Percentiles rank a stretch among this genome's conserved stretches.
These are phyloP conservation scores for Globomyces pollinis-pini DNA, from an alignment of 192 early-diverging fungal genomes.

Conservation along the genomic window DNA sequence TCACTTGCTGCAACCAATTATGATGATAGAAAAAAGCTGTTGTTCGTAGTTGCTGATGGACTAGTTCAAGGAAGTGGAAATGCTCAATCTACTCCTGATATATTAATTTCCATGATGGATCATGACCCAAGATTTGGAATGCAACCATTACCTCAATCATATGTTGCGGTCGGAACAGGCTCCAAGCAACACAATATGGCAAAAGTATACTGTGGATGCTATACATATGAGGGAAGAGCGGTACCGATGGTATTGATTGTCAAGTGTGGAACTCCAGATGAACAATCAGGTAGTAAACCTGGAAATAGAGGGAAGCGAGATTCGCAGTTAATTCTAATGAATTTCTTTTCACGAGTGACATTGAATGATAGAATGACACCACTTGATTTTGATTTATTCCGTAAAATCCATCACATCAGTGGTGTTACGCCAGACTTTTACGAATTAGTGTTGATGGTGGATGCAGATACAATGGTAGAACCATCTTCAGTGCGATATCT, in stretches of 20 bases:
- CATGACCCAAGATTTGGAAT: slow-evolving; percentile 15
- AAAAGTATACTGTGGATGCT: slow-evolving; percentile 43
- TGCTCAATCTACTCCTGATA: slow-evolving; percentile 72
- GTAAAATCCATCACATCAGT: slow-evolving; percentile 70
- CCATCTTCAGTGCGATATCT: slow-evolving; percentile 27
- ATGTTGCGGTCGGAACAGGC: slow-evolving; percentile 84
- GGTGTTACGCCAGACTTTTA: slow-evolving; percentile 74
- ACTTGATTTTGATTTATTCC: slow-evolving; percentile 82
- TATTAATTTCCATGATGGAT: slow-evolving; percentile 65
- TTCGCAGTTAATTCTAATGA: slow-evolving; percentile 93
- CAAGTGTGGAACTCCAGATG: slow-evolving; percentile 41
- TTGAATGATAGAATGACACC: slow-evolving; percentile 84
- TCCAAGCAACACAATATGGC: slow-evolving; percentile 86
- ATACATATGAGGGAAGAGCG: slow-evolving; percentile 17
- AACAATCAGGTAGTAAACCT: slow-evolving; percentile 30
- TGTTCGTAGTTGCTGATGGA: slow-evolving; percentile 80
- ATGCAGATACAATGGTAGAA: slow-evolving; percentile 74
- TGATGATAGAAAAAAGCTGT: slow-evolving; percentile 68
- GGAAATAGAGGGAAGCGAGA: slow-evolving; percentile 87
- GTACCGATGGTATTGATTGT: slow-evolving; percentile 37
- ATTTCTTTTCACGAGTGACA: slow-evolving; percentile 78
- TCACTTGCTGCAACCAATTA: slow-evolving; percentile 76
- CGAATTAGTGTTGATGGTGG: slow-evolving; percentile 57
- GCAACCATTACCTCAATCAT: slow-evolving; percentile 22
- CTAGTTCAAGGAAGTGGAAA: slow-evolving; percentile 83